Percentiles rank a stretch among this genome's conserved stretches.
Conservation (phyloP, 176 grass and related monocot genomes). For the Aegilops speltoides region DNA sequence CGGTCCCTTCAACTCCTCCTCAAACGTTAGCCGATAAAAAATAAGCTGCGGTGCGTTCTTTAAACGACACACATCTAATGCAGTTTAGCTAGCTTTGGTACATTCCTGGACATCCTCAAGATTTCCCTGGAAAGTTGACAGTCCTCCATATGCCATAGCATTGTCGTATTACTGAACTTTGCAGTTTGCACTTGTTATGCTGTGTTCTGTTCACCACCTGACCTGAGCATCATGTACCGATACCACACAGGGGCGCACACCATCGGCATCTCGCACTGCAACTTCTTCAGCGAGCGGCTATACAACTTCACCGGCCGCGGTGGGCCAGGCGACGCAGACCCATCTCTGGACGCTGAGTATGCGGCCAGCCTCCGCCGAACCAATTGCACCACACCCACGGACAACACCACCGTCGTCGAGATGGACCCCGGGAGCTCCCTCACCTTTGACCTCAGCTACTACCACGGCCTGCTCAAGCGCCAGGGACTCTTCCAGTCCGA, state of each 20-base stretch:
- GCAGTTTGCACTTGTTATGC: too few species aligned
- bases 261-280: conserved; percentile 74
- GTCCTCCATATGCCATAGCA: too few species aligned
- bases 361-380: conserved; percentile 57
- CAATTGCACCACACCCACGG: conserved; percentile 43
- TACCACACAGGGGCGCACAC: conserved; percentile 69
- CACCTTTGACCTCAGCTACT: conserved; percentile 81
- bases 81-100: too few species aligned
- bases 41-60: too few species aligned
- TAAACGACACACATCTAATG: too few species aligned
- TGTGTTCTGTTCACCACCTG: too few species aligned
- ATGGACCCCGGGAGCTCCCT: conserved; percentile 87
- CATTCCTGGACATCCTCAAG: too few species aligned
- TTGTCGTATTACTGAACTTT: too few species aligned
- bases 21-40: too few species aligned
- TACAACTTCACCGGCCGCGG: conserved; percentile 86
- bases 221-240: too few species aligned
- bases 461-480: conserved; percentile 55
- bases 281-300: conserved; percentile 47
- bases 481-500: conserved; percentile 85
- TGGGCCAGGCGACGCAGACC: conserved; percentile 44
- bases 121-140: too few species aligned
- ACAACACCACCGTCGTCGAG: conserved; percentile 70
- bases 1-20: too few species aligned
- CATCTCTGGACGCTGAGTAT: conserved; percentile 55